These are phyloP conservation scores for Thalassiosira hispida DNA, from an alignment of 352 stramenopile genomes.

Conservation along the genomic window DNA sequence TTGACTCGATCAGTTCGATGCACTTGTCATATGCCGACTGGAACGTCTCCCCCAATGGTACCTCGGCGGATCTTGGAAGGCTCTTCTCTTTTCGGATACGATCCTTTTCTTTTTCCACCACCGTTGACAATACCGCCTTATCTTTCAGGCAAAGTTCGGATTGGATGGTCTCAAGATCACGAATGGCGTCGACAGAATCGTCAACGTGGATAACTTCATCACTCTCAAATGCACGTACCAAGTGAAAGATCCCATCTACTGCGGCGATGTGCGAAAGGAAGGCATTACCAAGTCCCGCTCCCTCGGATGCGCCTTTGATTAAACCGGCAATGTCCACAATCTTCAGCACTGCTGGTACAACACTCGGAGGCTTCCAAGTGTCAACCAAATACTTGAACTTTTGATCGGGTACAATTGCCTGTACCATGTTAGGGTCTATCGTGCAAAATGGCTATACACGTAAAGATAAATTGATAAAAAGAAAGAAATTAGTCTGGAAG, in stretches of 20 bases:
- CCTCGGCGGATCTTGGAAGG: conserved; percentile 61
- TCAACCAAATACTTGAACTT: conserved; percentile 98
- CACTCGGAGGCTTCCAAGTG: conserved; percentile 92
- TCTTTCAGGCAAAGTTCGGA: conserved; percentile 98
- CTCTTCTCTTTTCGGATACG: conserved; percentile 95
- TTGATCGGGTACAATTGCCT: conserved; percentile 96
- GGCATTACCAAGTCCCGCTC: conserved; percentile 97
- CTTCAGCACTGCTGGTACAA: conserved; percentile 96
- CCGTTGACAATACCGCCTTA: conserved; percentile 86
- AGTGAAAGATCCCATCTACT: conserved; percentile 94
- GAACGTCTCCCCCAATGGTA: conserved; percentile 78
- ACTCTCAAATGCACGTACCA: conserved; percentile 97
- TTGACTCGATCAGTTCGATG: conserved; percentile 81
- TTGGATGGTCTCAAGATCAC: conserved; percentile 99
- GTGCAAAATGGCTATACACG: conserved; percentile 92
- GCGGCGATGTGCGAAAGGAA: conserved; percentile 99
- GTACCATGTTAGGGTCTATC: conserved; percentile 98
- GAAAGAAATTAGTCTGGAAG: conserved; percentile 58
- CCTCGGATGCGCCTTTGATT: conserved; percentile 95
- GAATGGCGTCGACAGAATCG: conserved; percentile 97
- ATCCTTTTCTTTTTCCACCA: conserved; percentile 86
- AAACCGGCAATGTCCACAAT: conserved; percentile 99
- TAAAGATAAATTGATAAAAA: conserved; percentile 87
- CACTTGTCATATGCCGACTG: conserved; percentile 84
- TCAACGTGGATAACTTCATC: conserved; percentile 99